These are phyloP conservation scores for Sequoiadendron giganteum DNA, from an alignment of 75 land plant species.

Conservation along the genomic window DNA sequence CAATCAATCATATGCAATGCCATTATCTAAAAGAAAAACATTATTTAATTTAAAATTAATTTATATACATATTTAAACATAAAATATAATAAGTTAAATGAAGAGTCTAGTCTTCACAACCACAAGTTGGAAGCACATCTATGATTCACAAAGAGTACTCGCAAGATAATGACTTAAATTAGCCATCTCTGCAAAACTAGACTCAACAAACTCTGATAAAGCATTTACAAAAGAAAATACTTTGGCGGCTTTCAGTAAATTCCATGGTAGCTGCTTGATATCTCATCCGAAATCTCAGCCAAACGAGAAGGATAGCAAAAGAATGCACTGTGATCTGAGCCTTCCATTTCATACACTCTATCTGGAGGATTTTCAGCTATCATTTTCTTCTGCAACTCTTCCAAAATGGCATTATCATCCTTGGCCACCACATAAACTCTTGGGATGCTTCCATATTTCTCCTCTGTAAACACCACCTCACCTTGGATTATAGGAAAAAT, in stretches of 20 bases:
- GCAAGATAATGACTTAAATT: too few relatives aligned
- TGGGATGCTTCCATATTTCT: slow-evolving; percentile 35
- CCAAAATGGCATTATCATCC: slow-evolving; percentile 30
- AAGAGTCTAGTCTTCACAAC: too few relatives aligned
- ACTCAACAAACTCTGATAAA: too few relatives aligned
- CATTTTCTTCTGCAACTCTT: slow-evolving; percentile 26
- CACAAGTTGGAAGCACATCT: too few relatives aligned
- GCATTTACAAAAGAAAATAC: slow-evolving; percentile 32
- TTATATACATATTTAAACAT: too few relatives aligned
- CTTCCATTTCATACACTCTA: slow-evolving; percentile 34
- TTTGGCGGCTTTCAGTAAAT: background rate
- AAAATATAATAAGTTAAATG: too few relatives aligned
- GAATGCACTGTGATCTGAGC: slow-evolving; percentile 59
- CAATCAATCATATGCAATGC: too few relatives aligned
- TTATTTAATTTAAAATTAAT: too few relatives aligned
- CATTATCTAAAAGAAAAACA: too few relatives aligned
- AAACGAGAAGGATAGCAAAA: slow-evolving; percentile 30
- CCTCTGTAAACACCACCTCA: slow-evolving; percentile 5
- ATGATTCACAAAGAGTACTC: too few relatives aligned
- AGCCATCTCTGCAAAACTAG: too few relatives aligned
- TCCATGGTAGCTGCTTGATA: background rate
- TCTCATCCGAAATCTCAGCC: slow-evolving; percentile 16
- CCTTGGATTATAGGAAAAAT: background rate
- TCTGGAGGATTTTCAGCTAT: slow-evolving; percentile 18
- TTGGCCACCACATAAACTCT: slow-evolving; percentile 34